These are phyloP conservation scores for Vanrija sp. DNA, from an alignment of 1,284 basidiomycete species.

Conservation along the genomic window DNA sequence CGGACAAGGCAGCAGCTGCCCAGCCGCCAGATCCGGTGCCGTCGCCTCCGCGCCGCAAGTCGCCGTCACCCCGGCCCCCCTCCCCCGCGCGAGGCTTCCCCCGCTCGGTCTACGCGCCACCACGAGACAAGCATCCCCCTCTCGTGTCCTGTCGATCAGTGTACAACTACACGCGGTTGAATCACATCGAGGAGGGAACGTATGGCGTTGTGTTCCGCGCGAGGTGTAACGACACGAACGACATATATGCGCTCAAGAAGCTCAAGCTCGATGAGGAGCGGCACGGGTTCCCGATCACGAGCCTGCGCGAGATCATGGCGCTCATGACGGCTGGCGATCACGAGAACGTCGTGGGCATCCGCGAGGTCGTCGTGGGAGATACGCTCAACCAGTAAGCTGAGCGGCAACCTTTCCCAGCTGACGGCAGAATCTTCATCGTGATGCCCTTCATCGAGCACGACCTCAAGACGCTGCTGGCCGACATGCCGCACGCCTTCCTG, in stretches of 20 bases:
- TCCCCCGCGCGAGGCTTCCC: conserved; percentile 13
- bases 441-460: conserved; percentile 99
- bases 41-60: not conserved
- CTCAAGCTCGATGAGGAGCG: conserved; percentile 97
- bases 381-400: conserved; percentile 90
- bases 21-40: not conserved
- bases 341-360: conserved; percentile 89
- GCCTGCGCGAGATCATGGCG: conserved; percentile 88
- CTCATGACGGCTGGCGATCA: conserved; percentile 81
- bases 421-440: conserved; percentile 87
- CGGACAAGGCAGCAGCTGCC: conserved; percentile 7
- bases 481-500: conserved; percentile 91
- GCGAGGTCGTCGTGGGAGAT: conserved; percentile 98
- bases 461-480: conserved; percentile 86
- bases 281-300: conserved; percentile 97
- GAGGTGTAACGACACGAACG: conserved; percentile 84
- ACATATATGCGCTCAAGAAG: conserved; percentile 95
- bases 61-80: conserved; percentile 6
- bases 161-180: conserved; percentile 86
- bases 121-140: conserved; percentile 67
- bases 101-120: conserved; percentile 58
- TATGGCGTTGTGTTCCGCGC: conserved; percentile 98
- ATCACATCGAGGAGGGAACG: conserved; percentile 98
- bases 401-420: conserved; percentile 26
- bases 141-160: conserved; percentile 81